Conservation (phyloP, 2,329 filamentous ascomycete species). For the Mycocentrospora acerina region DNA sequence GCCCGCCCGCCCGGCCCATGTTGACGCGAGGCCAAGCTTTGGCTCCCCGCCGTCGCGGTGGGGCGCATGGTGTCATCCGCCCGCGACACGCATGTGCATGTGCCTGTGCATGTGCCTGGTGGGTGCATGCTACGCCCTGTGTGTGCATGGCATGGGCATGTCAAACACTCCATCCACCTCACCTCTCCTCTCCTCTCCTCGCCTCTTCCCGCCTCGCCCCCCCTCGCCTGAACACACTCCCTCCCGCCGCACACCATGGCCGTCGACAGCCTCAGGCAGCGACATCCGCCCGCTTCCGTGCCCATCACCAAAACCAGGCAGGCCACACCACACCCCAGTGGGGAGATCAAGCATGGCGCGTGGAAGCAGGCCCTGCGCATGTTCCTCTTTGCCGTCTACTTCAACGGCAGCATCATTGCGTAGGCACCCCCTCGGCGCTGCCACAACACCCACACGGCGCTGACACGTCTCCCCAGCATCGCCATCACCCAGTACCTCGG, state of each 20-base stretch:
- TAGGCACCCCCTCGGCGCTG: conserved; percentile 23
- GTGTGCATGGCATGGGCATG: conserved; percentile 15
- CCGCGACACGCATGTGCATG: not conserved
- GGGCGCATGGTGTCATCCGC: no score
- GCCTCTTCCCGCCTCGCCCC: conserved; percentile 5
- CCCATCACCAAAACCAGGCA: no score
- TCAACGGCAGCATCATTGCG: conserved; percentile 46
- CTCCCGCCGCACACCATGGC: no score
- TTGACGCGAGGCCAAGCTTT: no score
- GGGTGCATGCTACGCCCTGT: no score
- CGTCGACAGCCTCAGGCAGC: conserved; percentile 32
- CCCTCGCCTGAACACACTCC: no score
- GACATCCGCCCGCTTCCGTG: conserved; percentile 31
- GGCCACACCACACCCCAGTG: conserved; percentile 41
- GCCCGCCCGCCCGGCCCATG: no score
- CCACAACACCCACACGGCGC: conserved; percentile 15
- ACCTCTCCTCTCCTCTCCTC: conserved; percentile 6
- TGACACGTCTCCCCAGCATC: conserved; percentile 42
- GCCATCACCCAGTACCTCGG: conserved; percentile 72
- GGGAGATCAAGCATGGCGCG: conserved; percentile 46
- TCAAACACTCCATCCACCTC: not conserved
- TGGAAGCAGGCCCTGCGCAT: conserved; percentile 48
- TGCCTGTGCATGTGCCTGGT: not conserved
- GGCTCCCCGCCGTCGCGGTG: no score
- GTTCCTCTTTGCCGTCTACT: conserved; percentile 49